A percentile compares a stretch with the other conserved stretches of the same genome.
These are phyloP conservation scores for Morella rubra DNA, from an alignment of 306 rosid species.

Conservation along the genomic window DNA sequence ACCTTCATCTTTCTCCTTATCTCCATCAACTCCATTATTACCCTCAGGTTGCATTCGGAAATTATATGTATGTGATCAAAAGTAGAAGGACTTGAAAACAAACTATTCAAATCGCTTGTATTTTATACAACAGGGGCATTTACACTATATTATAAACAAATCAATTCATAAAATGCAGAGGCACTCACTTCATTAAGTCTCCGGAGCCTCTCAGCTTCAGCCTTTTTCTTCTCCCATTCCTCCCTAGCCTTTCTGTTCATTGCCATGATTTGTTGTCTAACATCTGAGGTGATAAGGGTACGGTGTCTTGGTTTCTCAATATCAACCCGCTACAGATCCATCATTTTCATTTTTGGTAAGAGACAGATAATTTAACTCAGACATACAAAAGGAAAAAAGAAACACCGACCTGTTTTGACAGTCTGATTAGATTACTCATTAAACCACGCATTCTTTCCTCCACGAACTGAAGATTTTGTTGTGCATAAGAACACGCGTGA, in stretches of 20 bases:
- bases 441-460: slow-evolving; percentile 93
- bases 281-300: slow-evolving; percentile 66
- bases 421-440: slow-evolving; percentile 73
- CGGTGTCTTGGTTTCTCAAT: slow-evolving; percentile 73
- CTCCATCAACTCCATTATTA: slow-evolving; percentile 60
- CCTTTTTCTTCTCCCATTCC: slow-evolving; percentile 83
- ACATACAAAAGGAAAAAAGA: slow-evolving; percentile 11
- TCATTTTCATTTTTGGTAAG: slow-evolving; percentile 23
- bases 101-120: neutral
- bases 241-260: slow-evolving; percentile 77
- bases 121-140: neutral
- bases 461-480: slow-evolving; percentile 66
- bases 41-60: slow-evolving; percentile 53
- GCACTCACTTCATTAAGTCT: slow-evolving; percentile 65
- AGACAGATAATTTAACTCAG: slow-evolving; percentile 23
- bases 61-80: neutral
- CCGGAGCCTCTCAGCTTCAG: slow-evolving; percentile 67
- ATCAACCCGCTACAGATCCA: slow-evolving; percentile 67
- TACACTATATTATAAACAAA: neutral
- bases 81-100: neutral
- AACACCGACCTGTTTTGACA: slow-evolving; percentile 80
- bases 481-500: slow-evolving; percentile 27
- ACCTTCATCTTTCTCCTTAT: slow-evolving; percentile 86
- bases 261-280: slow-evolving; percentile 63
- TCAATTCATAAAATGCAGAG: slow-evolving; percentile 12